Evolutionary conservation across 2,329 filamentous ascomycete genomes (phyloP), one percentile per base, ranked within the genome.

Genomic region (Samsoniella hepiali): DNA sequence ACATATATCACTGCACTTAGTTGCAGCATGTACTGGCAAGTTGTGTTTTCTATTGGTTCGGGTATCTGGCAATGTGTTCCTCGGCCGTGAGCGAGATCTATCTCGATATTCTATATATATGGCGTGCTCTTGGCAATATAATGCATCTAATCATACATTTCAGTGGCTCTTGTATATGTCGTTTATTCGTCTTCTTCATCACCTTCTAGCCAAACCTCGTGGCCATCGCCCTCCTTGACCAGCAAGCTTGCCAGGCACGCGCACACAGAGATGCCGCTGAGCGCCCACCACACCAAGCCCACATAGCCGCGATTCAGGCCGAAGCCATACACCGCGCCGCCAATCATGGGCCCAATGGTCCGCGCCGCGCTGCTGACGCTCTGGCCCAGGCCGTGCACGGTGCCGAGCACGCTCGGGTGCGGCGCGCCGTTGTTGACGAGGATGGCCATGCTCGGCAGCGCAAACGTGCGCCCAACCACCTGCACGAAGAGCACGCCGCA

Each of bases 391-490:
- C 82, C 82, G 64, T 85, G 79, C 2, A 81, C 72, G 1, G 78
- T 80, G 0, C 79, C 79, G 34, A 82, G 68, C 3, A 81, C 78
- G 58, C 77, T 80, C 2, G 79, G 79, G 61, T 82, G 79, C 15
- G 80, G 79, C 45, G 78, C 77, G 66, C 78, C 79, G 68, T 81
- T 81, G 64, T 82, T 82, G 36, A 81, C 72, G 3, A 82, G 71
- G 34, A 82, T 81, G 1, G 75, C 77, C 69, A 79, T 77, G 17
- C 73, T 78, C 0, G 81, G 81, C 2, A 81, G 71, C 6, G 79
- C 78, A 69, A 91, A 91, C 0, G 88, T 91, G 40, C 89, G 80
- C 0, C 85, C 88, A 1, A 86, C 76, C 9, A 91, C 88, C 67
- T 91, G 88, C 11, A 90, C 72, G 13, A 83, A 77, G 2, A 93